Evolutionary conservation across 202 grass and related monocot genomes (phyloP).

Genomic region (Zizania palustris): DNA sequence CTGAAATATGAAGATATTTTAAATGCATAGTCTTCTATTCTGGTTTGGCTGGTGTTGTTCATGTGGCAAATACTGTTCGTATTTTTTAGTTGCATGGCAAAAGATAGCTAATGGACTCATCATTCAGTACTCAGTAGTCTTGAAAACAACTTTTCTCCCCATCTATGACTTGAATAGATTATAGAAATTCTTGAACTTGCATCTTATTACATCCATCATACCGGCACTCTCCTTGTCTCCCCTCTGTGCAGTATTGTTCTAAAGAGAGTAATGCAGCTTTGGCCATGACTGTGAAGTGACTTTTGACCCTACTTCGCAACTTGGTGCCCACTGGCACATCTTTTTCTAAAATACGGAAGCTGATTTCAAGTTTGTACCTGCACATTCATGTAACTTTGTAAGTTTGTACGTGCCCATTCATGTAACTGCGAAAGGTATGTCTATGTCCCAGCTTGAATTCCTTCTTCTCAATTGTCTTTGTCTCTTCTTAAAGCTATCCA

Average conservation of each 20-base stretch:
- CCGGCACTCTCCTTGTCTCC: not conserved
- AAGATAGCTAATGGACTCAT: slow-evolving; percentile 25
- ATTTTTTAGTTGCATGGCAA: not conserved
- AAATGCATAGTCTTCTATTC: not conserved
- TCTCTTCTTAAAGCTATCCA: slow-evolving; percentile 3
- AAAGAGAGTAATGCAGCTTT: not conserved
- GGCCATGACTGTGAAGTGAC: slow-evolving; percentile 30
- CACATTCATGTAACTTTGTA: too few relatives aligned
- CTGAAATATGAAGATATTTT: not conserved
- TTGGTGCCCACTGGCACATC: not conserved
- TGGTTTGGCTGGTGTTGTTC: not conserved
- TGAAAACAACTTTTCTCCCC: slow-evolving; percentile 5
- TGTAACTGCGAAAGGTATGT: not conserved
- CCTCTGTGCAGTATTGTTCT: slow-evolving; percentile 7
- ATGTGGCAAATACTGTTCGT: not conserved
- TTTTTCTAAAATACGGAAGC: too few relatives aligned
- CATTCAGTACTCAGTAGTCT: not conserved
- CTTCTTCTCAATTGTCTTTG: not conserved
- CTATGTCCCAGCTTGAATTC: slow-evolving; percentile 15
- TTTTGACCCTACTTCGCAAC: not conserved
- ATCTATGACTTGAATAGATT: not conserved
- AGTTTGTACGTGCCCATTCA: not conserved
- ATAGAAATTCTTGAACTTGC: slow-evolving; percentile 11
- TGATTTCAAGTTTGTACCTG: too few relatives aligned
- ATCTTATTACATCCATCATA: slow-evolving; percentile 27